phyloP scores from a whole-genome alignment of 768 basidiomycete genomes.

The Termitomyces sp. region DNA sequence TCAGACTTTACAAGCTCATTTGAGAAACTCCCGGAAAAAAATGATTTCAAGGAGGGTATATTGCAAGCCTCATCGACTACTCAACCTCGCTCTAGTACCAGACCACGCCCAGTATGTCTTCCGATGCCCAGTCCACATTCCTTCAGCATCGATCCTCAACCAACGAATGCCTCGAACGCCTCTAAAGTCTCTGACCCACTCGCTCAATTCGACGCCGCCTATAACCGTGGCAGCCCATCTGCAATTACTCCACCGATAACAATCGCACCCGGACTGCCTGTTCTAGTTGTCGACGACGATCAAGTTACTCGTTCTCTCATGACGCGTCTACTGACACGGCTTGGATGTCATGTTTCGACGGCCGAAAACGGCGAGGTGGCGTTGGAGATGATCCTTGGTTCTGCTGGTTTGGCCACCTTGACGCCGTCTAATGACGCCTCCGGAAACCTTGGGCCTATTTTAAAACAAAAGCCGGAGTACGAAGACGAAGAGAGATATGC shows the following conservation, averaged over 20 bases:
- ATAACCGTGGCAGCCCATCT: slow-evolving; percentile 34
- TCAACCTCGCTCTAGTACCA: neutral
- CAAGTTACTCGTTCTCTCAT: slow-evolving; percentile 75
- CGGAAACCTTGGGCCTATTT: slow-evolving; percentile 30
- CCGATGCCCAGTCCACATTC: slow-evolving; percentile 30
- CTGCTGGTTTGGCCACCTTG: slow-evolving; percentile 16
- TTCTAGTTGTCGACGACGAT: slow-evolving; percentile 86
- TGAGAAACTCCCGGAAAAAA: neutral
- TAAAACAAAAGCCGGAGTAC: slow-evolving; percentile 27
- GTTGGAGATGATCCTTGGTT: slow-evolving; percentile 64
- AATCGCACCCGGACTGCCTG: slow-evolving; percentile 53
- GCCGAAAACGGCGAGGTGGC: slow-evolving; percentile 85
- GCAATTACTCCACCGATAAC: slow-evolving; percentile 31
- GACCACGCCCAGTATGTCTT: slow-evolving; percentile 34
- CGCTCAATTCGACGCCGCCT: slow-evolving; percentile 34
- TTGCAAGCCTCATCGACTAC: neutral
- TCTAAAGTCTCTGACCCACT: slow-evolving; percentile 22
- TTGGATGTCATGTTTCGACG: slow-evolving; percentile 74
- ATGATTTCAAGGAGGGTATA: neutral
- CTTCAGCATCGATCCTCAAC: slow-evolving; percentile 26
- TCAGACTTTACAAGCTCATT: neutral
- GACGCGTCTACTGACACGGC: slow-evolving; percentile 71
- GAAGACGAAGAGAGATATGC: slow-evolving; percentile 38
- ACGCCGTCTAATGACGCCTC: slow-evolving; percentile 40
- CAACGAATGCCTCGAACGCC: slow-evolving; percentile 18